A percentile compares a stretch with the other conserved stretches of the same genome.
Evolutionary conservation across 371 early-diverging fungal species (phyloP).

Genomic region (Mucor ambiguus): DNA sequence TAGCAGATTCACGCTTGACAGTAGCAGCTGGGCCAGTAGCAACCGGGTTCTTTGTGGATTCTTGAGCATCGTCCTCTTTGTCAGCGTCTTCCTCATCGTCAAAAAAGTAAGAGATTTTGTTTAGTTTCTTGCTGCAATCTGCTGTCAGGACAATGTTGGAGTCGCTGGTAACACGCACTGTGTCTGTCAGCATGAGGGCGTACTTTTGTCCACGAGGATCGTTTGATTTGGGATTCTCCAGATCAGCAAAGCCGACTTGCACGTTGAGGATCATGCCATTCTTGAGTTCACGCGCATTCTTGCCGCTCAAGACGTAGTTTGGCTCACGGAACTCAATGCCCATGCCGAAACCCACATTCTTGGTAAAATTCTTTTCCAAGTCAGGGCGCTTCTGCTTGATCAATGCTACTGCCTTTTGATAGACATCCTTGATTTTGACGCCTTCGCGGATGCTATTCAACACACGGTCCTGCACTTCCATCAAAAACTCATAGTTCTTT

Average conservation of each 20-base stretch:
- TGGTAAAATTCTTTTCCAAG: slow-evolving; percentile 79
- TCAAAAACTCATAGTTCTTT: slow-evolving; percentile 87
- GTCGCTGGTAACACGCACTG: slow-evolving; percentile 71
- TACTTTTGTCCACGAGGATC: slow-evolving; percentile 77
- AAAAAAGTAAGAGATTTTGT: slow-evolving; percentile 81
- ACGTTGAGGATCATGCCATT: slow-evolving; percentile 88
- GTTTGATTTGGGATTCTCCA: slow-evolving; percentile 71
- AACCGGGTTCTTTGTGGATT: slow-evolving; percentile 24
- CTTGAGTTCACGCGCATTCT: slow-evolving; percentile 69
- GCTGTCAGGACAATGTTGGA: slow-evolving; percentile 71
- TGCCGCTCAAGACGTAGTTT: slow-evolving; percentile 71
- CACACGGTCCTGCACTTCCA: slow-evolving; percentile 80
- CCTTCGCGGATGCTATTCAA: slow-evolving; percentile 79
- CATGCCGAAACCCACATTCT: slow-evolving; percentile 90
- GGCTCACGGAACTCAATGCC: slow-evolving; percentile 96
- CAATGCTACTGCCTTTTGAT: slow-evolving; percentile 66
- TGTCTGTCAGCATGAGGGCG: slow-evolving; percentile 84
- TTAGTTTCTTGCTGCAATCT: slow-evolving; percentile 69
- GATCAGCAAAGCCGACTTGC: slow-evolving; percentile 84
- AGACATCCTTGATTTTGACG: slow-evolving; percentile 76
- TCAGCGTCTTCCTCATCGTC: slow-evolving; percentile 63
- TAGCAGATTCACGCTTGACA: slow-evolving; percentile 21
- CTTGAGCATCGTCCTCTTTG: slow-evolving; percentile 28
- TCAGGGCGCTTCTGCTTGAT: slow-evolving; percentile 85
- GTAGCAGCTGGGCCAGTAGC: slow-evolving; percentile 17